Conservation (phyloP, 257 asterid species). For the Nicotiana noctiflora region DNA sequence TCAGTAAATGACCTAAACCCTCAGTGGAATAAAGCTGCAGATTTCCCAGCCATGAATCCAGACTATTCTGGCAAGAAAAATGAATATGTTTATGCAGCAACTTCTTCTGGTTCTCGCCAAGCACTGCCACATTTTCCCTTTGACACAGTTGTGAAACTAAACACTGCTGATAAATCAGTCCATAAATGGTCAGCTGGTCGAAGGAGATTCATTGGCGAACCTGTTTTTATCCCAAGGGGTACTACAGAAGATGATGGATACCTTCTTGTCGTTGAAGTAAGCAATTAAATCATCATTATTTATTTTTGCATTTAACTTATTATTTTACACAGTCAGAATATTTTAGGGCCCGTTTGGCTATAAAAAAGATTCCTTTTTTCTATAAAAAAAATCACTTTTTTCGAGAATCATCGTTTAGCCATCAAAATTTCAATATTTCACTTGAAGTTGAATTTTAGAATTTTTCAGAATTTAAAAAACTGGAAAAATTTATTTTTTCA, state of each 20-base stretch:
- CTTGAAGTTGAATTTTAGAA: no score
- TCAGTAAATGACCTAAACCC: slow-evolving; percentile 38
- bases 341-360: not conserved
- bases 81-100: slow-evolving; percentile 61
- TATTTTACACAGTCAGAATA: not conserved
- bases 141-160: slow-evolving; percentile 74
- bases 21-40: slow-evolving; percentile 64
- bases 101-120: slow-evolving; percentile 76
- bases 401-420: no score
- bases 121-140: slow-evolving; percentile 88
- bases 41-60: slow-evolving; percentile 84
- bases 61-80: slow-evolving; percentile 52
- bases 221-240: slow-evolving; percentile 54
- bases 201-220: slow-evolving; percentile 86
- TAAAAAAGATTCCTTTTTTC: no score
- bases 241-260: slow-evolving; percentile 65
- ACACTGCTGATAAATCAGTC: slow-evolving; percentile 36
- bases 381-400: no score
- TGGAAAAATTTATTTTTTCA: no score
- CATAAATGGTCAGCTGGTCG: slow-evolving; percentile 49
- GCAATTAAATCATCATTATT: not conserved
- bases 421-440: no score
- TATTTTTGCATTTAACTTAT: not conserved
- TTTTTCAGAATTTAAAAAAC: no score
- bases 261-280: slow-evolving; percentile 85